A percentile compares a stretch with the other conserved stretches of the same genome.
Conservation (phyloP, 208 protist species). For the Trypanosoma congolense region DNA sequence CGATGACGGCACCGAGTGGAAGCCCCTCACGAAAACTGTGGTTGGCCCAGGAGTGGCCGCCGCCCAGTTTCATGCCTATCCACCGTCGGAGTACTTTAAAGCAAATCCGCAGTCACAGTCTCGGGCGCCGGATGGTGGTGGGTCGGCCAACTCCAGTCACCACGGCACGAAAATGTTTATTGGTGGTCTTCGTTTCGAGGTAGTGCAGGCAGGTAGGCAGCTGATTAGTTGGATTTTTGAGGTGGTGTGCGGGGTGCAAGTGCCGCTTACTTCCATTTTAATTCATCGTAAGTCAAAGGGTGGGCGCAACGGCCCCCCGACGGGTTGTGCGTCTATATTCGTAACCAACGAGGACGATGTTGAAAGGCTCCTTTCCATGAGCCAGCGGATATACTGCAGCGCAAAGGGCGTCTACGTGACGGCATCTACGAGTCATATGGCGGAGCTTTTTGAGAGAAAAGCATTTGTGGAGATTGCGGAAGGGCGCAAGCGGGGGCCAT, state of each 20-base stretch:
- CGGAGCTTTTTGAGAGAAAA: slow-evolving; percentile 38
- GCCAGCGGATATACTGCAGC: slow-evolving; percentile 75
- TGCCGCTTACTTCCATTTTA: slow-evolving; percentile 51
- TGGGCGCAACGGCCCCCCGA: slow-evolving; percentile 47
- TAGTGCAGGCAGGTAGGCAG: slow-evolving; percentile 67
- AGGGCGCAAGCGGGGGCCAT: slow-evolving; percentile 54
- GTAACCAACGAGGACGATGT: slow-evolving; percentile 46
- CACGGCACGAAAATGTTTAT: slow-evolving; percentile 76
- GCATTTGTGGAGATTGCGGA: slow-evolving; percentile 48
- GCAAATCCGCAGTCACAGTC: slow-evolving; percentile 14
- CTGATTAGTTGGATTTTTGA: slow-evolving; percentile 73
- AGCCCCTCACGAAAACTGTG: slow-evolving; percentile 7
- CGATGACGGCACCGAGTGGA: slow-evolving; percentile 15
- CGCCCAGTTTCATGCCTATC: slow-evolving; percentile 49
- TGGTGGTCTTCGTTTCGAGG: slow-evolving; percentile 79
- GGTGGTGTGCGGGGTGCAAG: slow-evolving; percentile 44
- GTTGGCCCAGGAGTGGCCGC: slow-evolving; percentile 5
- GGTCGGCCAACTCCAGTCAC: slow-evolving; percentile 7
- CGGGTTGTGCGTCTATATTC: slow-evolving; percentile 77
- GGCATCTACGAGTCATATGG: slow-evolving; percentile 43
- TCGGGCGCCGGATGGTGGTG: slow-evolving; percentile 1
- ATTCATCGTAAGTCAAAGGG: slow-evolving; percentile 70
- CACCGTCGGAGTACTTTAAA: slow-evolving; percentile 42
- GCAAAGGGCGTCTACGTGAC: slow-evolving; percentile 65
- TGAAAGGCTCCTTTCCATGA: slow-evolving; percentile 47